Evolutionary conservation across 1,284 basidiomycete genomes (phyloP).

Genomic region (Sanguinoderma infundibulare): DNA sequence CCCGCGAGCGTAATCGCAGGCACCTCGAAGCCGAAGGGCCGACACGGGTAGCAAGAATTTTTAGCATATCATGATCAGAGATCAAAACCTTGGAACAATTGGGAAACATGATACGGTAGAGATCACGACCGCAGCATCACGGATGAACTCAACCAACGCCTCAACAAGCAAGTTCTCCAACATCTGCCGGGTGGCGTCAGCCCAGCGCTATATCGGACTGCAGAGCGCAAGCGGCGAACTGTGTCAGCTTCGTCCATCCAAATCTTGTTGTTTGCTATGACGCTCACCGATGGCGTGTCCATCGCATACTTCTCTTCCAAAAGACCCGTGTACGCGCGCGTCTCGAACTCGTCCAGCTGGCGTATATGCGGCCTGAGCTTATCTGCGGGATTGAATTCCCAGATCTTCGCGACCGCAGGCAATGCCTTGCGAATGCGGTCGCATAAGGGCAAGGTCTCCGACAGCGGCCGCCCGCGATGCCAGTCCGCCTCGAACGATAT

Average conservation of each 20-base stretch:
- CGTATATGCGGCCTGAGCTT: conserved; percentile 8
- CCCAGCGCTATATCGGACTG: conserved; percentile 16
- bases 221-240: neutral
- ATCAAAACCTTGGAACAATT: neutral
- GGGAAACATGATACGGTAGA: neutral
- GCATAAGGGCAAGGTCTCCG: conserved; percentile 19
- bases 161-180: neutral
- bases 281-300: conserved; percentile 26
- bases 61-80: neutral
- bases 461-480: conserved; percentile 24
- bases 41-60: neutral
- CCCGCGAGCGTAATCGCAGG: neutral
- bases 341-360: conserved; percentile 17
- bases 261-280: neutral
- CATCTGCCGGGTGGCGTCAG: neutral
- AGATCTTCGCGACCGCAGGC: conserved; percentile 23
- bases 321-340: conserved; percentile 19
- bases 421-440: conserved; percentile 20
- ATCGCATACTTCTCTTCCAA: conserved; percentile 19
- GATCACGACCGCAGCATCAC: conserved; percentile 7
- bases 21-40: neutral
- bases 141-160: neutral
- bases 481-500: conserved; percentile 24
- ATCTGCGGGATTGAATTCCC: conserved; percentile 12
- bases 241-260: conserved; percentile 1